Evolutionary conservation across 176 grass and related monocot genomes (phyloP).

Genomic region (Rhynchospora pubera): DNA sequence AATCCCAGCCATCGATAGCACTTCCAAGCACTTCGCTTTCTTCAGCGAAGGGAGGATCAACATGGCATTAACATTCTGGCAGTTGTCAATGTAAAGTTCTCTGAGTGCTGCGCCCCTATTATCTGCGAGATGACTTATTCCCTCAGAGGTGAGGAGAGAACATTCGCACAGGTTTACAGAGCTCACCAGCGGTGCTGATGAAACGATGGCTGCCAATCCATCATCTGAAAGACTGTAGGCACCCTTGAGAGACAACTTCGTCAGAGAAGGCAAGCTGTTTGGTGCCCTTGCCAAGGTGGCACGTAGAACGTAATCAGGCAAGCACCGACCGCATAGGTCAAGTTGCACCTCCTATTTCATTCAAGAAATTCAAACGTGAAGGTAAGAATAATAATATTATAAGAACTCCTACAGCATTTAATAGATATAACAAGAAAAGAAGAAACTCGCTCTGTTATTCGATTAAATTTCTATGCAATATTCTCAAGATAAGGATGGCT

Average conservation of each 20-base stretch:
- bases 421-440: neutral
- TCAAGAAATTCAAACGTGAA: slow-evolving; percentile 4
- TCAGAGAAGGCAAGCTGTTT: slow-evolving; percentile 61
- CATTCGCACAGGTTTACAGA: slow-evolving; percentile 75
- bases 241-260: slow-evolving; percentile 67
- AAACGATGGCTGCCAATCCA: slow-evolving; percentile 56
- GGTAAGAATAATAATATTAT: neutral
- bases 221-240: slow-evolving; percentile 78
- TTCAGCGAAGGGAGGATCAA: slow-evolving; percentile 60
- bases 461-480: neutral
- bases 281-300: slow-evolving; percentile 55
- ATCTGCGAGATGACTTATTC: slow-evolving; percentile 47
- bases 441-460: neutral
- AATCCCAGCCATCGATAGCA: slow-evolving; percentile 75
- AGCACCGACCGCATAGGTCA: slow-evolving; percentile 77
- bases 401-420: neutral
- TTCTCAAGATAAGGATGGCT: neutral
- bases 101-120: slow-evolving; percentile 42
- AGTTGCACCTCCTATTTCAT: slow-evolving; percentile 71
- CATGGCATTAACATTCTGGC: slow-evolving; percentile 72
- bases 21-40: slow-evolving; percentile 58
- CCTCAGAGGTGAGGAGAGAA: slow-evolving; percentile 73
- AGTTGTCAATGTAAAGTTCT: slow-evolving; percentile 85
- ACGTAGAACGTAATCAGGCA: slow-evolving; percentile 72
- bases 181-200: slow-evolving; percentile 53